Evolutionary conservation across 2,329 filamentous ascomycete species (phyloP).

Genomic region (Incumbomyces lentus): DNA sequence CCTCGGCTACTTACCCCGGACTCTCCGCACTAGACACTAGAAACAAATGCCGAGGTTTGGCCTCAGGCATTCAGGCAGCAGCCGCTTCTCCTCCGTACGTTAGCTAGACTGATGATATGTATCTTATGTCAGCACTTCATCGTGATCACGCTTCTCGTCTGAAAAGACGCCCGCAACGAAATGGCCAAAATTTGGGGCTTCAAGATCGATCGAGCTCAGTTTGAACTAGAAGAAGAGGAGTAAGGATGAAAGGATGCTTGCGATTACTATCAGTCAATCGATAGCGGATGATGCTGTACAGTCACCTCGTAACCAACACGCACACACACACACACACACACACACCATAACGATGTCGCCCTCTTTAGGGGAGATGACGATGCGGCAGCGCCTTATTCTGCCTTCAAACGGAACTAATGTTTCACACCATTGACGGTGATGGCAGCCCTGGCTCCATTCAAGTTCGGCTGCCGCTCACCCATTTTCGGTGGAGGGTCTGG

Average conservation of each 20-base stretch:
- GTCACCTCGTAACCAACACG: background rate
- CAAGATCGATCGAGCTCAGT: background rate
- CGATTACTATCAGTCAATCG: background rate
- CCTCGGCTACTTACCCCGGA: too few relatives aligned
- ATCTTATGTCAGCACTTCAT: too few relatives aligned
- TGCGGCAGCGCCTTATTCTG: background rate
- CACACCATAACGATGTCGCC: background rate
- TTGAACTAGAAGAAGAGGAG: background rate
- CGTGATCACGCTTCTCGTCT: too few relatives aligned
- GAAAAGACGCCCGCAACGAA: too few relatives aligned
- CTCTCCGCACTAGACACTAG: too few relatives aligned
- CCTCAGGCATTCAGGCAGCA: too few relatives aligned
- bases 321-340: too few relatives aligned
- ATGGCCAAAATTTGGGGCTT: too few relatives aligned
- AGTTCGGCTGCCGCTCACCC: conserved; percentile 36
- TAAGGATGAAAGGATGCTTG: background rate
- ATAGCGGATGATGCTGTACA: background rate
- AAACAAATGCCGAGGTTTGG: too few relatives aligned
- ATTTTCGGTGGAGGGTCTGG: conserved; percentile 43
- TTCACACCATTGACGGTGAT: conserved; percentile 31
- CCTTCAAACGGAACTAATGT: conserved; percentile 17
- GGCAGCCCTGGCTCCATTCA: conserved; percentile 25
- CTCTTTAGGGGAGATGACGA: too few relatives aligned
- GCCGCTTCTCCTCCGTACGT: too few relatives aligned
- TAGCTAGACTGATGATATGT: too few relatives aligned